Evolutionary conservation across 352 stramenopile species (phyloP), one percentile per base, ranked within the genome.

Genomic region (Pythium brachiatum): DNA sequence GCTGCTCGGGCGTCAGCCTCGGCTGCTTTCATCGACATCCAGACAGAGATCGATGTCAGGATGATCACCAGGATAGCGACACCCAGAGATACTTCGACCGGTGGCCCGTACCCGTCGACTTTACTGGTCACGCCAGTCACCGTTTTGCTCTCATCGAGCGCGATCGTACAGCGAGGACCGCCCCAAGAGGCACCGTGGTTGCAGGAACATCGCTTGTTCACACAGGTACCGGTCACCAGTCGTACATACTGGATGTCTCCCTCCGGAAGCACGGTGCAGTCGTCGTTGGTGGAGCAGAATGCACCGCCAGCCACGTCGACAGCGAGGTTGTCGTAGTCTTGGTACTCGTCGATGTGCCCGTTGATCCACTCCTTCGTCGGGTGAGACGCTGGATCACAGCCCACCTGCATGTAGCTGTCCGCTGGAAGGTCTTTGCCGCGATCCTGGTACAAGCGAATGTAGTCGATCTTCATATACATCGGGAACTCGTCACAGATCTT

Each of bases 271-370:
- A 88, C 66, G 0, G 81, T 88, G 39, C 83, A 92, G 62, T 92
- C 80, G 31, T 77, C 69, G 59, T 89, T 68, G 2, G 26, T 70
- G 8, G 48, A 69, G 57, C 80, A 90, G 36, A 85, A 88, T 0
- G 70, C 83, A 8, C 66, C 72, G 9, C 83, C 79, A 7, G 69
- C 62, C 7, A 92, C 82, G 0, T 58, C 66, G 20, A 79, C 70
- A 16, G 69, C 38, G 5, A 68, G 68, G 53, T 89, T 89, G 57
- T 82, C 75, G 46, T 69, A 41, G 57, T 92, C 83, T 44, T 73
- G 67, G 64, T 79, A 92, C 66, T 84, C 73, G 39, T 80, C 72
- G 20, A 88, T 68, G 55, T 89, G 83, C 0, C 66, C 78, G 38
- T 79, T 67, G 57, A 92, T 92, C 75, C 79, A 92, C 26, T 76